Evolutionary conservation across 75 land plant species (phyloP), one percentile per base, ranked within the genome.

Genomic region (Azolla pinnata): DNA sequence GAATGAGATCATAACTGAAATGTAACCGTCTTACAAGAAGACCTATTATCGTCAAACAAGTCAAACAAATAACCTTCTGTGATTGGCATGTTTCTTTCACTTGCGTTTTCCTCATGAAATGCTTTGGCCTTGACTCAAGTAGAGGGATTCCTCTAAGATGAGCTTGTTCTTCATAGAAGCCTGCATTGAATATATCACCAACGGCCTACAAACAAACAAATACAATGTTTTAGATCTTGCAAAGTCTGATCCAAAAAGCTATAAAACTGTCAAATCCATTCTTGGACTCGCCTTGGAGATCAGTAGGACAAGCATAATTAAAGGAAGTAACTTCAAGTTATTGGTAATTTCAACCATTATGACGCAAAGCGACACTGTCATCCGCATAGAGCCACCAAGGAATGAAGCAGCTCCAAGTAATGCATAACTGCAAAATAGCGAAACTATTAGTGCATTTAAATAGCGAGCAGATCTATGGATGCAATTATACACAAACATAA

Each of bases 271-370:
- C n/a, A n/a, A n/a, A n/a, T n/a, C n/a, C n/a, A n/a, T n/a, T n/a
- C n/a, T n/a, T n/a, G 29, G 38, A 7, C 58, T 57, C 66, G 81
- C 98, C 96, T 93, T 93, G 23, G 98, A 93, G 56, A 89, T 93
- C 12, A 93, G 87, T 66, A 93, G 98, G 61, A 93, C 98, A 31
- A 93, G 87, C 98, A 93, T 93, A 7, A 93, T 93, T 17, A 93
- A 77, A 8, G 98, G 98, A 47, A 93, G 63, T 33, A 93, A 74
- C 71, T 93, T 74, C 66, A 93, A 66, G 54, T 93, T 93, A 67
- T 93, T 93, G 45, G 98, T 89, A 57, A 93, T 93, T 62, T 93
- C 98, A 42, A 93, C 98, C 98, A 93, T 93, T 44, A 93, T 93
- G 21, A 93, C 98, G 79, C 96, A 93, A n/a, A 93, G 79, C 19